Base-by-base conservation (phyloP, 352 stramenopile genomes). In the Pythium guiyangense region DNA sequence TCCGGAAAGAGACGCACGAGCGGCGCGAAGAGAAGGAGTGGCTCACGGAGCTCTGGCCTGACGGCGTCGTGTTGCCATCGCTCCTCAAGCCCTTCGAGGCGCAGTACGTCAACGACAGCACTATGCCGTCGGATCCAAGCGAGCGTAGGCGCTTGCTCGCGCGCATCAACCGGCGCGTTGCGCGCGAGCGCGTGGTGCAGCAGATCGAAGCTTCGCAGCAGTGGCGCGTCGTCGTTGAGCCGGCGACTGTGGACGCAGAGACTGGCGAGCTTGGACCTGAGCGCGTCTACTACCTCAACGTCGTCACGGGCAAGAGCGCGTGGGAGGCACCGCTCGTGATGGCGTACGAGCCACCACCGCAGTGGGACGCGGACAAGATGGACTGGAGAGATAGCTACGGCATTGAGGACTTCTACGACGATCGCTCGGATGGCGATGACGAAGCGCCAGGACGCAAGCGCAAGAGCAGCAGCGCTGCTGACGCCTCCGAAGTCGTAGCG, bases 41-140 rank as follows among this genome's bases (percentile, higher is more conserved):
- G 79, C 59, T 92, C 6, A 64, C 64, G 5, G 53, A 68, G 26
- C 60, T 90, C n/a, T 92, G 83, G 83, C 83, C 83, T 0, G 64
- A 82, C 11, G 65, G 62, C 15, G 61, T 75, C 22, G 75, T 82
- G 8, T 64, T 87, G 18, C 82, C 79, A 0, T 88, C 83, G 3
- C 58, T 92, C 6, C 59, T 92, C 11, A 52, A 74, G 40, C 57
- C 65, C 6, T 74, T 76, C 48, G 73, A 67, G 40, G 54, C 25
- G 26, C n/a, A n/a, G n/a, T n/a, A n/a, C n/a, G n/a, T n/a, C 31
- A 17, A 6, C 20, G 15, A 40, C n/a, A 15, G 44, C 43, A 18
- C 14, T 57, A 26, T 10, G 34, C n/a, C 79, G 25, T 67, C 63
- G 37, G 59, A 85, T 17, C 35, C 51, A 2, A 52, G 56, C n/a